Base-by-base conservation (phyloP, 176 grass and related monocot species). In the Avena eriantha region DNA sequence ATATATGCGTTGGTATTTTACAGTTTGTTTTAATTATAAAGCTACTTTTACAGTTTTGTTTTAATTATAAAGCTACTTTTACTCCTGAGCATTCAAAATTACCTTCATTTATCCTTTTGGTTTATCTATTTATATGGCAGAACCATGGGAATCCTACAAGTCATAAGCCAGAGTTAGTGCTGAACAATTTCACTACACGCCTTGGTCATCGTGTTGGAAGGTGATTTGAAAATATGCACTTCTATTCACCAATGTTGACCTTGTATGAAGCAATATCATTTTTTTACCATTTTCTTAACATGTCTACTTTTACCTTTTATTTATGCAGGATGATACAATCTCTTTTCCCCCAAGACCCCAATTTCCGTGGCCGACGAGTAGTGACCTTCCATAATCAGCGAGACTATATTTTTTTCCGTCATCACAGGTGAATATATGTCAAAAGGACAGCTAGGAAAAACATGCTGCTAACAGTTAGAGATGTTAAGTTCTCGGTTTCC, bases 331-430 rank as follows among this genome's bases (percentile, higher is more conserved):
- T 98, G 93, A 94, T 98, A 85, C 93, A 95, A 65, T 91, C 96
- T 76, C 88, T 98, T 72, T 98, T 95, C 8, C 93, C 91, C 22
- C 93, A 98, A 88, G 88, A 95, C 59, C 96, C 96, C 47, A 85
- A 98, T 75, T 98, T 98, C 34, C 90, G 88, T 48, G 96, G 93
- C 14, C 93, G 96, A 4, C 86, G 93, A 84, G 96, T 98, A 82
- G 96, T 90, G 35, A 98, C 96, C 41, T 98, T 98, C 63, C 93
- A 98, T 89, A 98, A 98, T 86, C 96, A 98, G 84, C 86, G 93
- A 49, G 96, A 98, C 50, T 95, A 95, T 68, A 91, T 98, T 78
- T 98, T 98, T 87, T 98, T 98, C 65, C 94, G 96, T 75, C 96
- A 98, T 84, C 96, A 98, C 86, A 95, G 96, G 96, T 98, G 26